Percentiles rank a stretch among this genome's conserved stretches.
Conservation (phyloP, 257 asterid species). For the Oldenlandia corymbosa region DNA sequence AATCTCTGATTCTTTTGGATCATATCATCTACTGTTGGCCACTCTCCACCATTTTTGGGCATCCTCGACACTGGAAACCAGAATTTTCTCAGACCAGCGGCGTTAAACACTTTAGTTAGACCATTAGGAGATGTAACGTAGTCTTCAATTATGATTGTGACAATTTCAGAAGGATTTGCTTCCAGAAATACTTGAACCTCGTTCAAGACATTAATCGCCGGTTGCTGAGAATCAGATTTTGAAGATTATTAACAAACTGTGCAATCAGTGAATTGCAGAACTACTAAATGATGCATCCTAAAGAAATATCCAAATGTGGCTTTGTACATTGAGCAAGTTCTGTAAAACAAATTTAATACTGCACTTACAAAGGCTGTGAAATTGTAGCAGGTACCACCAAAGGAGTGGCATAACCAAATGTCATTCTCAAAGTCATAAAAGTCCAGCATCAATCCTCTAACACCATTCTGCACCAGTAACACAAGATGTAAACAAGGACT, state of each 20-base stretch:
- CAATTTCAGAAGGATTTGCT: slow-evolving; percentile 79
- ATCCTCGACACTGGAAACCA: slow-evolving; percentile 78
- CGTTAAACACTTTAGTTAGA: slow-evolving; percentile 55
- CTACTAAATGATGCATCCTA: neutral
- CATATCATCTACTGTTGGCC: slow-evolving; percentile 96
- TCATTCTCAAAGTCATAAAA: slow-evolving; percentile 79
- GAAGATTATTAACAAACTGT: slow-evolving; percentile 1
- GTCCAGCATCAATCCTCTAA: slow-evolving; percentile 95
- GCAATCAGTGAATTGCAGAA: neutral
- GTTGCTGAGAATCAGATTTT: slow-evolving; percentile 46
- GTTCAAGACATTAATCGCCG: slow-evolving; percentile 67
- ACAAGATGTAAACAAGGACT: neutral
- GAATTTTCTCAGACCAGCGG: slow-evolving; percentile 67
- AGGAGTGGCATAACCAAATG: slow-evolving; percentile 95
- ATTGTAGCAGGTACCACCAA: slow-evolving; percentile 77
- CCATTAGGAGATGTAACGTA: slow-evolving; percentile 75
- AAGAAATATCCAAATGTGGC: neutral
- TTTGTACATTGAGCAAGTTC: neutral
- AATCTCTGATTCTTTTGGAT: slow-evolving; percentile 64
- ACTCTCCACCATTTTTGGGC: slow-evolving; percentile 80
- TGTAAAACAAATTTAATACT: neutral
- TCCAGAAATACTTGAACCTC: slow-evolving; percentile 74
- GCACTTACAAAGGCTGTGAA: slow-evolving; percentile 86
- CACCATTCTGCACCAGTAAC: slow-evolving; percentile 67
- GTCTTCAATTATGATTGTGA: slow-evolving; percentile 84